Evolutionary conservation across 306 rosid genomes (phyloP), one percentile per base, ranked within the genome.

Genomic region (Prunus campanulata): DNA sequence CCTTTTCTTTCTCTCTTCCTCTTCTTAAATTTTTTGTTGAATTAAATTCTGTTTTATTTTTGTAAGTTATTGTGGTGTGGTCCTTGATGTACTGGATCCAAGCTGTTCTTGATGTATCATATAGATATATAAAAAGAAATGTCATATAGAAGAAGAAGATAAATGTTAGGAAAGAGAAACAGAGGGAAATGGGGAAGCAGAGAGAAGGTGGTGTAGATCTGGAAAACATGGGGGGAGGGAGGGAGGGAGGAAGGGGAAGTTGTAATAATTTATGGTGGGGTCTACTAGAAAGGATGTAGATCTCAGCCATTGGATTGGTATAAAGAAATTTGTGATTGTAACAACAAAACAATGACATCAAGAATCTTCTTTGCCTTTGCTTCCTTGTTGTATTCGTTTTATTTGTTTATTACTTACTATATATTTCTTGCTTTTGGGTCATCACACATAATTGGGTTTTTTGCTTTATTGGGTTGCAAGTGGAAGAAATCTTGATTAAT

Each of bases 261-360:
- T 85, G 91, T 83, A 90, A 93, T 90, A 93, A 86, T 65, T 59
- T 68, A 66, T 32, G 76, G 91, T 90, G 91, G 90, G 96, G 83
- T 87, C 90, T 82, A 62, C 89, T 72, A 51, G 79, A 87, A 92
- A 83, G 90, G 88, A 27, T 18, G 87, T 75, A 54, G 86, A 87
- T 86, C 89, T 83, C 86, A 64, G 42, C 86, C 86, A 29, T 85
- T 71, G 62, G 82, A 78, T 63, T 77, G 70, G 19, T 71, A 72
- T 74, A 72, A 74, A 27, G 35, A 68, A 69, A 69, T n/a, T 70
- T 75, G 75, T 83, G 76, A 79, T 66, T 71, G 72, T 42, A 75
- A 74, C 78, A 76, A 60, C 60, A 30, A 55, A 55, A 72, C 18
- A 48, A 78, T 64, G 64, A 74, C 74, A 71, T 51, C 68, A 78